Evolutionary conservation across 2,329 filamentous ascomycete species (phyloP).

Genomic region (Diaporthe longicolla): DNA sequence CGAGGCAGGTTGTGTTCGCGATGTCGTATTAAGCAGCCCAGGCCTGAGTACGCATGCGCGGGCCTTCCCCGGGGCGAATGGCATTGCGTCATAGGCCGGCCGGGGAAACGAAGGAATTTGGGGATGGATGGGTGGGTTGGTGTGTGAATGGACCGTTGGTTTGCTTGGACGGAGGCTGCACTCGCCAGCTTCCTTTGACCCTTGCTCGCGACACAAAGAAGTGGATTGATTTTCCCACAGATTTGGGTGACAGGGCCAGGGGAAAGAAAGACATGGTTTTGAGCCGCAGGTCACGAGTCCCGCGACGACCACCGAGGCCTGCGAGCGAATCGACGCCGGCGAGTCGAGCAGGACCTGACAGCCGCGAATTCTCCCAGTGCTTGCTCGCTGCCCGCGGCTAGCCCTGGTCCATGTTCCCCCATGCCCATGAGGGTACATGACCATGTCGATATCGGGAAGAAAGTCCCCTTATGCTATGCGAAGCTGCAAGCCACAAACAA

Average conservation of each 20-base stretch:
- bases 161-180: conserved; percentile 22
- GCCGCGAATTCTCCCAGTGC: not conserved
- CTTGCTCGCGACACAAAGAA: conserved; percentile 12
- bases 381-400: not conserved
- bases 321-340: not conserved
- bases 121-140: conserved; percentile 24
- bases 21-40: conserved; percentile 21
- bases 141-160: not conserved
- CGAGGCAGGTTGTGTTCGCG: conserved; percentile 29
- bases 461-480: conserved; percentile 9
- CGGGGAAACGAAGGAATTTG: conserved; percentile 26
- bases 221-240: conserved; percentile 7
- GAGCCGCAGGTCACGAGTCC: conserved; percentile 33
- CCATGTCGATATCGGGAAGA: conserved; percentile 16
- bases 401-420: conserved; percentile 21
- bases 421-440: conserved; percentile 11
- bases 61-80: conserved; percentile 8
- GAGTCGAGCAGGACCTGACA: conserved; percentile 20
- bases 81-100: conserved; percentile 40
- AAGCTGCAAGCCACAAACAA: conserved; percentile 17
- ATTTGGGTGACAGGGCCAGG: not conserved
- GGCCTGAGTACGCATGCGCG: not conserved
- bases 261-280: not conserved
- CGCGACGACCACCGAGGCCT: conserved; percentile 9
- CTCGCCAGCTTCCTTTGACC: conserved; percentile 12